A percentile compares a stretch with the other conserved stretches of the same genome.
Conservation (phyloP, 2,329 filamentous ascomycete species). For the Trichoderma atroviride region DNA sequence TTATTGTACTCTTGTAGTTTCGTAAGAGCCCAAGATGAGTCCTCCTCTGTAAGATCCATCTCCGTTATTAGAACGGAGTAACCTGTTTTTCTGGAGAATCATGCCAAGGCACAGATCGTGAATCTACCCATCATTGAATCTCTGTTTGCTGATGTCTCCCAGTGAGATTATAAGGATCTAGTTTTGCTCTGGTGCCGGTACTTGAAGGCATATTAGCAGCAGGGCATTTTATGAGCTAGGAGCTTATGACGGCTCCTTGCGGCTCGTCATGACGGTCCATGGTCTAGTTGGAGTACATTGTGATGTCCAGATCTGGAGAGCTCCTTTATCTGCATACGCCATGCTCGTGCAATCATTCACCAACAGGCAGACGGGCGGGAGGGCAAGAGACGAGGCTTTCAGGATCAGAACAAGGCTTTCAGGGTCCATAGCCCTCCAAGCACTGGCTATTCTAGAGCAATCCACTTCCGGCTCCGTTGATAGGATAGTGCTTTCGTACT, state of each 20-base stretch:
- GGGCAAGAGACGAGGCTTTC: not conserved
- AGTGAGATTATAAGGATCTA: not conserved
- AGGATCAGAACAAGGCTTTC: not conserved
- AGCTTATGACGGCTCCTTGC: not conserved
- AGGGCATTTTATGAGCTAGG: not conserved
- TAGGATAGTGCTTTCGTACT: not conserved
- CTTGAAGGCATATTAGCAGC: not conserved
- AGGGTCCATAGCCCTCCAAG: not conserved
- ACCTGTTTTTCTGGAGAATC: not conserved
- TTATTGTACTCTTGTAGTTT: not conserved
- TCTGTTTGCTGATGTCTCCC: not conserved
- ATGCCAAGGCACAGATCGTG: constrained; percentile 14
- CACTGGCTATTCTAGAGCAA: not conserved
- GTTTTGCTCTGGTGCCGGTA: not conserved
- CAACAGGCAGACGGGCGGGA: not conserved
- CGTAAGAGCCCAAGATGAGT: not conserved
- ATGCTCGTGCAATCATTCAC: not conserved
- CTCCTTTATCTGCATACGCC: not conserved
- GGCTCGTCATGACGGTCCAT: not conserved
- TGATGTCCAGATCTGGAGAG: not conserved
- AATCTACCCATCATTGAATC: not conserved
- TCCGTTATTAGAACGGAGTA: not conserved
- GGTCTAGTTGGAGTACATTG: not conserved
- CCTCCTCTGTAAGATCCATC: not conserved
- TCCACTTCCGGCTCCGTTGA: not conserved